phyloP scores from a whole-genome alignment of 495 filamentous ascomycete genomes.

The Pseudoneurospora amorphoporcata region DNA sequence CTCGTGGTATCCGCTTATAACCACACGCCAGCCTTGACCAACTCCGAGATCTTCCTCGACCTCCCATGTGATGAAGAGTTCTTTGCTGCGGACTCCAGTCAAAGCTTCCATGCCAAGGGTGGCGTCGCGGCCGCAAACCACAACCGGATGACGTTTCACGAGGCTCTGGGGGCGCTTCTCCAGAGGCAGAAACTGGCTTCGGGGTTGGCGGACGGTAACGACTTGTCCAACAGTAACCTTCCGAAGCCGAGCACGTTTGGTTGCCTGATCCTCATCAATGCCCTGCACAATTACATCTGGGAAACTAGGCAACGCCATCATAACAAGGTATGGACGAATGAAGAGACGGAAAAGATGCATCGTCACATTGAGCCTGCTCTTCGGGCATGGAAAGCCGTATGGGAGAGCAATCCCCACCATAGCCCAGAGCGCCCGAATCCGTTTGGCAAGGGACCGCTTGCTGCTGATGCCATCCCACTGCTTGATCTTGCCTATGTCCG shows the following conservation, averaged over 20 bases:
- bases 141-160: conserved; percentile 58
- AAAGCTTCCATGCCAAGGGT: conserved; percentile 66
- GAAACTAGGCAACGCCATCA: conserved; percentile 88
- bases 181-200: conserved; percentile 40
- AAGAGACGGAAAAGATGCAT: conserved; percentile 94
- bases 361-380: conserved; percentile 91
- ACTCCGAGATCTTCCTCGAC: conserved; percentile 87
- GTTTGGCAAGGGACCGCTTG: conserved; percentile 76
- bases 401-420: conserved; percentile 79
- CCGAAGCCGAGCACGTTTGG: conserved; percentile 81
- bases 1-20: conserved; percentile 90
- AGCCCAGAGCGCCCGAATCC: conserved; percentile 84
- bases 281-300: conserved; percentile 97
- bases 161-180: conserved; percentile 69
- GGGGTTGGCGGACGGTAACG: conserved; percentile 27
- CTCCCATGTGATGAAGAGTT: conserved; percentile 91
- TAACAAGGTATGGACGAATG: conserved; percentile 79
- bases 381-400: conserved; percentile 90
- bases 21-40: conserved; percentile 78
- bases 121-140: conserved; percentile 56
- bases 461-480: conserved; percentile 89
- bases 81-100: conserved; percentile 73
- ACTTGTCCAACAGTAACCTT: conserved; percentile 53
- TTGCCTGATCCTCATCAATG: conserved; percentile 88
- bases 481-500: conserved; percentile 90